These are phyloP conservation scores for Parastagonospora nodorum DNA, from an alignment of 2,329 filamentous ascomycete species.

Conservation along the genomic window DNA sequence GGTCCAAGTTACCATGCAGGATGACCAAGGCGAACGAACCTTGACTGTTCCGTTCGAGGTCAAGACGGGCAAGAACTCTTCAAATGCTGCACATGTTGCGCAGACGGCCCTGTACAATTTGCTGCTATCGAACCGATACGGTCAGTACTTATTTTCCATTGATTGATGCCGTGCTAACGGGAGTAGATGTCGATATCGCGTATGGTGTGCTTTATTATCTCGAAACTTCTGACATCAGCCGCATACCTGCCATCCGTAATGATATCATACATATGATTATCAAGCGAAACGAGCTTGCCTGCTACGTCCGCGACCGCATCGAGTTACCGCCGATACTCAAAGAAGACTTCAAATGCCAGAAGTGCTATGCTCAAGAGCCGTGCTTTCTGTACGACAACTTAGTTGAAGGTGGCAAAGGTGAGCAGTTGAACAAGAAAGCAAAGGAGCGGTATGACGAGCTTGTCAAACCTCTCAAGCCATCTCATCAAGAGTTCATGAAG, in stretches of 20 bases:
- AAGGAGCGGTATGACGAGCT: conserved; percentile 81
- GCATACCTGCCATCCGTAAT: conserved; percentile 81
- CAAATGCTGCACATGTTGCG: conserved; percentile 81
- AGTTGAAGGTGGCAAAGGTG: conserved; percentile 79
- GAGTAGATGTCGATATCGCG: conserved; percentile 77
- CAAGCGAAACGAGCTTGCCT: conserved; percentile 87
- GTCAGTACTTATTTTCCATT: conserved; percentile 42
- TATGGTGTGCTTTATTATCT: conserved; percentile 95
- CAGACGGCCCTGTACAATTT: conserved; percentile 96
- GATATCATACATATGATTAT: conserved; percentile 97
- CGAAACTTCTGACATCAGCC: conserved; percentile 83
- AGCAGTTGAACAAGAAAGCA: conserved; percentile 80
- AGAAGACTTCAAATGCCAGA: conserved; percentile 78
- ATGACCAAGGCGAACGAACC: conserved; percentile 67
- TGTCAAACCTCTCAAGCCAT: conserved; percentile 74
- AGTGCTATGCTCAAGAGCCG: conserved; percentile 86
- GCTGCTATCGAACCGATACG: conserved; percentile 88
- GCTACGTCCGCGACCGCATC: conserved; percentile 79
- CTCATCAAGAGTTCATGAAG: conserved; percentile 81
- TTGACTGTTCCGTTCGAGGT: conserved; percentile 92
- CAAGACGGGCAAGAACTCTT: conserved; percentile 85
- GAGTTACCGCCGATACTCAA: conserved; percentile 86
- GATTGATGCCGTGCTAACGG: conserved; percentile 13
- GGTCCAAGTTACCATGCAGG: conserved; percentile 81
- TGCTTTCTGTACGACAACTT: conserved; percentile 96